These are phyloP conservation scores for Monosporascus sp. DNA, from an alignment of 2,329 filamentous ascomycete species.

Conservation along the genomic window DNA sequence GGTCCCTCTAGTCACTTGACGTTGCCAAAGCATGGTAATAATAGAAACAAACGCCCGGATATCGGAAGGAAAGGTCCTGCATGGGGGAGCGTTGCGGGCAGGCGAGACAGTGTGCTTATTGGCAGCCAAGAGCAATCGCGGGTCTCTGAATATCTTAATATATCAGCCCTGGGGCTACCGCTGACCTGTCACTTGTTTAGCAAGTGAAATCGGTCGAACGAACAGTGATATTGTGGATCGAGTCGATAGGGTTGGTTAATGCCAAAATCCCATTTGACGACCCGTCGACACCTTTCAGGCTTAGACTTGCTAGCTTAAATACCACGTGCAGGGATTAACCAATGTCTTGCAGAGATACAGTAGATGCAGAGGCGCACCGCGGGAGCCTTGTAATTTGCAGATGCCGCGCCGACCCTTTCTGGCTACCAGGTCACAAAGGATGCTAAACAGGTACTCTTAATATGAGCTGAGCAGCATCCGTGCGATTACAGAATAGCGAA, in stretches of 20 bases:
- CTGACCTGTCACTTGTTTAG: constrained; percentile 14
- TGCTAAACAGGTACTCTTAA: not conserved
- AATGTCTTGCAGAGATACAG: constrained; percentile 16
- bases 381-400: constrained; percentile 13
- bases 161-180: constrained; percentile 4
- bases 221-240: constrained; percentile 4
- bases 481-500: not conserved
- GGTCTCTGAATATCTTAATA: constrained; percentile 9
- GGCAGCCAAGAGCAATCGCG: not conserved
- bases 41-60: not conserved
- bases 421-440: constrained; percentile 1
- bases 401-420: constrained; percentile 11
- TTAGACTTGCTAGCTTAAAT: constrained; percentile 6
- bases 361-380: constrained; percentile 1
- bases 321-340: constrained; percentile 11
- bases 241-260: constrained; percentile 5
- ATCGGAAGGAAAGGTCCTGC: not conserved
- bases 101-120: not conserved
- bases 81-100: not conserved
- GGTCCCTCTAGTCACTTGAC: not conserved
- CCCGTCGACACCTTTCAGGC: constrained; percentile 3
- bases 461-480: not conserved
- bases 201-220: constrained; percentile 6
- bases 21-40: not conserved
- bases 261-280: constrained; percentile 13